Conservation (phyloP, 2,329 filamentous ascomycete genomes). For the Diaporthe sp. region DNA sequence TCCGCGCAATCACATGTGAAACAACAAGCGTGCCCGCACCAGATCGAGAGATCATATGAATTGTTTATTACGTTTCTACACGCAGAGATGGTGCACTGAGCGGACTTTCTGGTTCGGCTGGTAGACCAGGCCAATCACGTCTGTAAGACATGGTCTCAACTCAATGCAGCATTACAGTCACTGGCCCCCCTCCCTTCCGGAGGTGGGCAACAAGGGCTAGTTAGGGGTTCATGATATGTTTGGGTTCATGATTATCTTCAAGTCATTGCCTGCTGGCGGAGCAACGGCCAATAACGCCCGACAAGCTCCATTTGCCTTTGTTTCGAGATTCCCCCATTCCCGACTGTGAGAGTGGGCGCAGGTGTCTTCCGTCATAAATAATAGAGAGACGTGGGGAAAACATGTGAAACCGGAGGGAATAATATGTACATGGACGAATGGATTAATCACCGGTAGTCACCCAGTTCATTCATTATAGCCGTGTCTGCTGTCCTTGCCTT, state of each 20-base stretch:
- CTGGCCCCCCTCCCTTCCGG: too few species aligned
- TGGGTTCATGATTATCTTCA: background rate
- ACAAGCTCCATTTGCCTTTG: background rate
- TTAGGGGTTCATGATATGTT: background rate
- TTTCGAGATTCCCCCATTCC: background rate
- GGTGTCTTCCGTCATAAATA: background rate
- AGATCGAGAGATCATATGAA: background rate
- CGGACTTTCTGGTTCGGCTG: background rate
- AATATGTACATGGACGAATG: conserved; percentile 17
- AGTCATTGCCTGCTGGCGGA: background rate
- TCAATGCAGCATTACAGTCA: background rate
- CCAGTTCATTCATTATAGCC: background rate
- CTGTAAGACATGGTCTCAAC: background rate
- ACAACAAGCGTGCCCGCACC: background rate
- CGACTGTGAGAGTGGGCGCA: background rate
- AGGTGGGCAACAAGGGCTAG: too few species aligned
- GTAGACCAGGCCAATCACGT: background rate
- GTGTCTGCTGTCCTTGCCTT: background rate
- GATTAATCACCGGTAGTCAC: background rate
- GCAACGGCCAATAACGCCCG: background rate
- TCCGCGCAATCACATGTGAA: background rate
- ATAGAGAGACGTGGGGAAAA: background rate
- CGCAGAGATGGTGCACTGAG: background rate
- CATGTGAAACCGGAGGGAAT: background rate
- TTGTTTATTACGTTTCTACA: background rate